A percentile compares a stretch with the other conserved stretches of the same genome.
phyloP scores from a whole-genome alignment of 208 protist species.

The Wallacemonas sp. region DNA sequence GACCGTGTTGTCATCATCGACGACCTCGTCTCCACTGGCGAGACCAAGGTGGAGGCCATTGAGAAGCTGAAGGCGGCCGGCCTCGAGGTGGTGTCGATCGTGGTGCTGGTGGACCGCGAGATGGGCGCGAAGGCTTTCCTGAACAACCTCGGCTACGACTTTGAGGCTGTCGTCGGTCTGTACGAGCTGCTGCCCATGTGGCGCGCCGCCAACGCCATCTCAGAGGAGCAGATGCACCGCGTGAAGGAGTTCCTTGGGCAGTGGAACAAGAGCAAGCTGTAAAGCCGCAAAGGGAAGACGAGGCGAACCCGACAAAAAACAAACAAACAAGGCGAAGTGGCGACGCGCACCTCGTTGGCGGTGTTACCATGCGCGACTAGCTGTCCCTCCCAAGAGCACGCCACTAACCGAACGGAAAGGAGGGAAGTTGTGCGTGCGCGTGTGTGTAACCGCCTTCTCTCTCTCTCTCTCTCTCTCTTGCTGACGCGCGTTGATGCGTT shows the following conservation, averaged over 20 bases:
- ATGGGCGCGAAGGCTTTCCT: conserved; percentile 93
- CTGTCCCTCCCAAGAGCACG: too few relatives aligned
- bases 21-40: conserved; percentile 95
- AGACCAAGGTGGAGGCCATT: conserved; percentile 94
- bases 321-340: too few relatives aligned
- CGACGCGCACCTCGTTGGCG: too few relatives aligned
- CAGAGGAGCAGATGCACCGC: conserved; percentile 48
- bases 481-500: background rate
- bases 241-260: conserved; percentile 61
- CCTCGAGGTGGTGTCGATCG: conserved; percentile 85
- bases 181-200: conserved; percentile 79
- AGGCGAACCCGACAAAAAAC: background rate
- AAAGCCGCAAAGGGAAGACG: conserved; percentile 1
- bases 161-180: conserved; percentile 79
- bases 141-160: conserved; percentile 78
- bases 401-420: too few relatives aligned
- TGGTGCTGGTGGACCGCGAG: conserved; percentile 95
- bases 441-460: background rate
- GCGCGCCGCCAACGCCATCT: conserved; percentile 58
- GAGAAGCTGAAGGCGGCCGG: conserved; percentile 84
- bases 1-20: conserved; percentile 93
- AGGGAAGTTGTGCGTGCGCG: background rate
- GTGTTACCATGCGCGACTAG: too few relatives aligned
- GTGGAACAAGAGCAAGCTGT: conserved; percentile 66
- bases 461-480: background rate